These are phyloP conservation scores for Clarireedia hainanense DNA, from an alignment of 2,329 filamentous ascomycete genomes.

Conservation along the genomic window DNA sequence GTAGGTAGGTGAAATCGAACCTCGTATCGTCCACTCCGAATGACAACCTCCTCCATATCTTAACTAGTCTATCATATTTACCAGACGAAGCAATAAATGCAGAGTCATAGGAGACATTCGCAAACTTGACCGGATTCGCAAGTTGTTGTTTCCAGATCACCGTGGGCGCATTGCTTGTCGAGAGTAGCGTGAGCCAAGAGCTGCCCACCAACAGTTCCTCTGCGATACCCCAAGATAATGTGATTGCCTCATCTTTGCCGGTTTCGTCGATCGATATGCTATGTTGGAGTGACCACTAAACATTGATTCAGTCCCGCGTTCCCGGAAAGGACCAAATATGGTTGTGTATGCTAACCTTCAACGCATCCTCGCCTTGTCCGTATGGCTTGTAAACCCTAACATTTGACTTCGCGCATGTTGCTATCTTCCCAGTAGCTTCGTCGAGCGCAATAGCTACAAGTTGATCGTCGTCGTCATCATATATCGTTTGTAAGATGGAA, in stretches of 20 bases:
- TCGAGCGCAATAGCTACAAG: conserved; percentile 76
- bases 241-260: conserved; percentile 35
- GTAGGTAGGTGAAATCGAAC: conserved; percentile 85
- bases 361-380: conserved; percentile 58
- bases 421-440: conserved; percentile 76
- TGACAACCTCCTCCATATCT: conserved; percentile 83
- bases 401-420: conserved; percentile 56
- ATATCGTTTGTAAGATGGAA: conserved; percentile 79
- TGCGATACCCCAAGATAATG: conserved; percentile 78
- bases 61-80: conserved; percentile 72
- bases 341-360: conserved; percentile 52
- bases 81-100: conserved; percentile 78
- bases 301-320: conserved; percentile 16
- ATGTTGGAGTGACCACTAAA: conserved; percentile 57
- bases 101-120: conserved; percentile 78
- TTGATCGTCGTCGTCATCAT: conserved; percentile 60
- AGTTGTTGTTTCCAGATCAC: conserved; percentile 68
- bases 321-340: background rate
- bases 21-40: conserved; percentile 76
- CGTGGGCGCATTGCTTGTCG: conserved; percentile 39
- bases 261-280: conserved; percentile 44
- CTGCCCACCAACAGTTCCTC: conserved; percentile 80
- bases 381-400: conserved; percentile 76
- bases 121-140: conserved; percentile 65
- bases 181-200: conserved; percentile 61